These are phyloP conservation scores for Myochromella boudieri DNA, from an alignment of 768 basidiomycete species.

Conservation along the genomic window DNA sequence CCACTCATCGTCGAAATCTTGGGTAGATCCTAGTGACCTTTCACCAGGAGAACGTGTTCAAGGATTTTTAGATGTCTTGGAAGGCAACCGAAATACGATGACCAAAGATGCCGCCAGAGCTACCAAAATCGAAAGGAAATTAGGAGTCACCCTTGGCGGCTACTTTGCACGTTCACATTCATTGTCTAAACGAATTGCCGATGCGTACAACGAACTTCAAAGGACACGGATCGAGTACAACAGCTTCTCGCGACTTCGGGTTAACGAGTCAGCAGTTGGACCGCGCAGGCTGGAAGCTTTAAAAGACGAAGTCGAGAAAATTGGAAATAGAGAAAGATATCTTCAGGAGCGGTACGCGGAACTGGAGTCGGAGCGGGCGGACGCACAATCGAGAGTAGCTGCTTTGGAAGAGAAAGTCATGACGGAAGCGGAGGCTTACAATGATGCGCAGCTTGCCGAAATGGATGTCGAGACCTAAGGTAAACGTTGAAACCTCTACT, in stretches of 20 bases:
- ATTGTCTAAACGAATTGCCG: slow-evolving; percentile 60
- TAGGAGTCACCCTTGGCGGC: slow-evolving; percentile 85
- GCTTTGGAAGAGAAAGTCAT: slow-evolving; percentile 84
- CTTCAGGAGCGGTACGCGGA: slow-evolving; percentile 88
- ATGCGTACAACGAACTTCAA: slow-evolving; percentile 72
- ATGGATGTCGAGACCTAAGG: slow-evolving; percentile 43
- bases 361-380: slow-evolving; percentile 67
- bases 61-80: slow-evolving; percentile 64
- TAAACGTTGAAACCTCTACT: slow-evolving; percentile 14
- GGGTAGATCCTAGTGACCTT: slow-evolving; percentile 69
- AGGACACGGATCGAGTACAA: slow-evolving; percentile 69
- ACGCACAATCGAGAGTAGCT: slow-evolving; percentile 56
- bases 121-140: slow-evolving; percentile 87
- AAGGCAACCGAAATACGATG: slow-evolving; percentile 69
- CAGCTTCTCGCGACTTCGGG: slow-evolving; percentile 72
- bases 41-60: slow-evolving; percentile 56
- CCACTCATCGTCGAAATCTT: slow-evolving; percentile 52
- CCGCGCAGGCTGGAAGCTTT: slow-evolving; percentile 78
- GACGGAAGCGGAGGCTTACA: slow-evolving; percentile 79
- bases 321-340: slow-evolving; percentile 74
- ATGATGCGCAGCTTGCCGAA: slow-evolving; percentile 72
- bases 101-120: slow-evolving; percentile 78
- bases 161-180: slow-evolving; percentile 77
- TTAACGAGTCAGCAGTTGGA: slow-evolving; percentile 72
- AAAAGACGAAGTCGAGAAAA: slow-evolving; percentile 81